Evolutionary conservation across 108 stramenopile species (phyloP).

Genomic region (Cylindrotheca fusiformis): DNA sequence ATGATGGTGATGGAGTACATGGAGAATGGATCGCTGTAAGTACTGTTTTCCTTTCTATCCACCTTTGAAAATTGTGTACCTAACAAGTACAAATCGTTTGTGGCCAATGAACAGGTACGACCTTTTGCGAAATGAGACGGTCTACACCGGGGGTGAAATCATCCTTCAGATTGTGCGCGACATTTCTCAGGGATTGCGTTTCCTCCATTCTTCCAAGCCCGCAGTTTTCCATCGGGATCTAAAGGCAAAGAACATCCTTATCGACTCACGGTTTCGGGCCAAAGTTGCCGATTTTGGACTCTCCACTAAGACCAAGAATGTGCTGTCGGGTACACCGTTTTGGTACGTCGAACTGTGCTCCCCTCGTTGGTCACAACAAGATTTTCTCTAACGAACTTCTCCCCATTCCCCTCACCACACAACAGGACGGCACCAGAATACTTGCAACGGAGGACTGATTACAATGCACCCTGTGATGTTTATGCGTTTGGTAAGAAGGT

Average conservation of each 20-base stretch:
- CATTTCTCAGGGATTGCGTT: conserved; percentile 48
- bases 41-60: no score
- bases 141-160: conserved; percentile 50
- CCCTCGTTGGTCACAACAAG: not conserved
- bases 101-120: no score
- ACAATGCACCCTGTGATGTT: conserved; percentile 46
- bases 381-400: not conserved
- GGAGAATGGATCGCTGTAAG: conserved; percentile 61
- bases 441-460: conserved; percentile 39
- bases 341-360: conserved; percentile 29
- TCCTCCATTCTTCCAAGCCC: conserved; percentile 56
- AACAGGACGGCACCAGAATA: conserved; percentile 87
- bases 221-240: conserved; percentile 59
- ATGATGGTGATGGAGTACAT: conserved; percentile 72
- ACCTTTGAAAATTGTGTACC: no score
- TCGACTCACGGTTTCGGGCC: conserved; percentile 44
- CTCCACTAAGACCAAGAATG: conserved; percentile 57
- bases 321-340: conserved; percentile 43
- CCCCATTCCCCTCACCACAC: not conserved
- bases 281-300: conserved; percentile 57
- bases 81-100: no score
- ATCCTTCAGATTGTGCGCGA: conserved; percentile 50
- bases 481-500: conserved; percentile 56
- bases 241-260: conserved; percentile 45
- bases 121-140: conserved; percentile 58